Evolutionary conservation across 805 yeast species (phyloP).

Genomic region (Sporopachydermia lactativora): DNA sequence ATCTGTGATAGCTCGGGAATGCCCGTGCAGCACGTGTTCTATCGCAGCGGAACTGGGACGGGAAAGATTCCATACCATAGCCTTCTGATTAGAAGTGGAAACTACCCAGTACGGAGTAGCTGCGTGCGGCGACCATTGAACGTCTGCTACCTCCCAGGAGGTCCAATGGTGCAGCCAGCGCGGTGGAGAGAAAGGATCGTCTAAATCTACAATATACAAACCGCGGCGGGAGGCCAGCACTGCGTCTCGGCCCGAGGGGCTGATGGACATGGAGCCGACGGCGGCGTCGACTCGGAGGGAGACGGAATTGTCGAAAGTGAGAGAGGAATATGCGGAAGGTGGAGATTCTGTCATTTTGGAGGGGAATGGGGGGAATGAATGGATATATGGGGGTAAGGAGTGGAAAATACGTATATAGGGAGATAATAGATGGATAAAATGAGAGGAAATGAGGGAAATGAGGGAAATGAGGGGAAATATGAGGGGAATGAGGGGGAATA

Average conservation of each 20-base stretch:
- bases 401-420: too few species aligned
- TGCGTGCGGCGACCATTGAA: constrained; percentile 93
- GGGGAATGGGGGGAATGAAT: too few species aligned
- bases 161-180: constrained; percentile 87
- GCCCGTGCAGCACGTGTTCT: constrained; percentile 78
- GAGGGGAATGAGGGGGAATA: too few species aligned
- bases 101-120: constrained; percentile 83
- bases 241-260: constrained; percentile 86
- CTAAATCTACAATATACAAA: constrained; percentile 77
- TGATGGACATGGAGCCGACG: constrained; percentile 78
- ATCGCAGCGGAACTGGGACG: constrained; percentile 62
- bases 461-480: too few species aligned
- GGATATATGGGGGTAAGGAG: too few species aligned
- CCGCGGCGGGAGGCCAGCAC: constrained; percentile 84
- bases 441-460: too few species aligned
- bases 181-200: constrained; percentile 92
- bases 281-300: constrained; percentile 84
- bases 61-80: constrained; percentile 83
- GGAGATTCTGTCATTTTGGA: constrained; percentile 2
- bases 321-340: constrained; percentile 25
- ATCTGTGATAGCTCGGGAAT: constrained; percentile 88
- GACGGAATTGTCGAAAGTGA: constrained; percentile 69
- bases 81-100: constrained; percentile 91
- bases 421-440: too few species aligned
- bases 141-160: constrained; percentile 98